These are phyloP conservation scores for Beauveria varroae DNA, from an alignment of 2,329 filamentous ascomycete genomes.

Conservation along the genomic window DNA sequence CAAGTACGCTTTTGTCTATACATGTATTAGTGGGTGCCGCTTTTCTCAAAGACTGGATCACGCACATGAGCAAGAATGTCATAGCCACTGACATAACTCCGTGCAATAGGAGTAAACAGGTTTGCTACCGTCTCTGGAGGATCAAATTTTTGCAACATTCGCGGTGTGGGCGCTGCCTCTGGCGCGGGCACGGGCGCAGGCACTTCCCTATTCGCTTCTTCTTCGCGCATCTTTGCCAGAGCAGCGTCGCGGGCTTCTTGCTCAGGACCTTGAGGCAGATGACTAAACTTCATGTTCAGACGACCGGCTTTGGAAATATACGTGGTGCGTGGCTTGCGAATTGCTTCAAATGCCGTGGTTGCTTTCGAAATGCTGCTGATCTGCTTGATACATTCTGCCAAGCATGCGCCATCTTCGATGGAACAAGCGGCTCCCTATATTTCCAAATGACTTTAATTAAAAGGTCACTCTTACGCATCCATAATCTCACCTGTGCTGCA, in stretches of 20 bases:
- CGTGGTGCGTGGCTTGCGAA: not conserved
- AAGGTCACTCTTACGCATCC: accelerated
- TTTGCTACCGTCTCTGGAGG: not conserved
- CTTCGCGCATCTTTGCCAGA: not conserved
- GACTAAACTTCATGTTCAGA: not conserved
- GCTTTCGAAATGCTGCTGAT: not conserved
- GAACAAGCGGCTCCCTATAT: not conserved
- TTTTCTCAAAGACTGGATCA: not conserved
- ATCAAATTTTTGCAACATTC: not conserved
- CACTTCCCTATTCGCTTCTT: not conserved
- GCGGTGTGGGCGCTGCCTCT: too few species aligned
- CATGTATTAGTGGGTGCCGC: not conserved
- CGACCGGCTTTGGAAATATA: not conserved
- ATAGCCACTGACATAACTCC: not conserved
- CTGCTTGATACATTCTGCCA: not conserved
- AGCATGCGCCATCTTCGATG: not conserved
- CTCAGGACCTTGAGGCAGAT: not conserved
- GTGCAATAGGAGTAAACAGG: not conserved
- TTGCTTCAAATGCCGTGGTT: not conserved
- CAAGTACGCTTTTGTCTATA: not conserved
- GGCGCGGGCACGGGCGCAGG: not conserved
- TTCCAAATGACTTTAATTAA: too few species aligned
- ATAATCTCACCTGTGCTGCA: not conserved
- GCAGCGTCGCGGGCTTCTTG: not conserved
- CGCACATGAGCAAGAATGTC: not conserved